These are phyloP conservation scores for Neoboletus brunneissimus DNA, from an alignment of 768 basidiomycete species.

Conservation along the genomic window DNA sequence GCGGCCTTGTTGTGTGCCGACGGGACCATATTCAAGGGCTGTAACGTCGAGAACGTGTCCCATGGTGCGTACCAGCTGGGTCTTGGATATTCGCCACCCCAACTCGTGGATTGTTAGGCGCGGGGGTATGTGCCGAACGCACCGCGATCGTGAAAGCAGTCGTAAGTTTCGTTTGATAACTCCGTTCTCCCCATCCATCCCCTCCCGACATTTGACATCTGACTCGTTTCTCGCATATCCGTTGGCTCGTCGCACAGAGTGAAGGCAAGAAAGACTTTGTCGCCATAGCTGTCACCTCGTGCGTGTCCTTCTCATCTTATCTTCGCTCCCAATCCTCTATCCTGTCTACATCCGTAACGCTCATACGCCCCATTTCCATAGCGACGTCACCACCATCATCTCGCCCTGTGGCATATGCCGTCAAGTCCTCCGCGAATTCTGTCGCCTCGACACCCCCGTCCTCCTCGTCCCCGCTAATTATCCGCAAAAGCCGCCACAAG, in stretches of 20 bases:
- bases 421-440: constrained; percentile 88
- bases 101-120: constrained; percentile 41
- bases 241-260: constrained; percentile 52
- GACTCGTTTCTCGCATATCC: neutral
- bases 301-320: constrained; percentile 21
- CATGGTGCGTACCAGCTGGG: constrained; percentile 55
- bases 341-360: neutral
- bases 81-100: neutral
- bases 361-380: constrained; percentile 25
- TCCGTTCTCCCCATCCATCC: neutral
- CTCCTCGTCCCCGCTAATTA: constrained; percentile 69
- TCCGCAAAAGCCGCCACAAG: constrained; percentile 33
- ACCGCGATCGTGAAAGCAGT: constrained; percentile 95
- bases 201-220: neutral
- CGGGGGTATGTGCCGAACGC: constrained; percentile 89
- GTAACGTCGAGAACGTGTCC: constrained; percentile 92
- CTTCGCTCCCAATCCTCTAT: neutral
- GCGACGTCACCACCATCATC: constrained; percentile 63
- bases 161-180: constrained; percentile 42
- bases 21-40: constrained; percentile 75
- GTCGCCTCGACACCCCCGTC: constrained; percentile 66
- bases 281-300: constrained; percentile 82
- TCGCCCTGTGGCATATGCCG: constrained; percentile 95
- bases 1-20: constrained; percentile 74
- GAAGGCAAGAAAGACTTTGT: constrained; percentile 70